Evolutionary conservation across 176 grass and related monocot species (phyloP), one percentile per base, ranked within the genome.

Genomic region (Hordeum marinum): DNA sequence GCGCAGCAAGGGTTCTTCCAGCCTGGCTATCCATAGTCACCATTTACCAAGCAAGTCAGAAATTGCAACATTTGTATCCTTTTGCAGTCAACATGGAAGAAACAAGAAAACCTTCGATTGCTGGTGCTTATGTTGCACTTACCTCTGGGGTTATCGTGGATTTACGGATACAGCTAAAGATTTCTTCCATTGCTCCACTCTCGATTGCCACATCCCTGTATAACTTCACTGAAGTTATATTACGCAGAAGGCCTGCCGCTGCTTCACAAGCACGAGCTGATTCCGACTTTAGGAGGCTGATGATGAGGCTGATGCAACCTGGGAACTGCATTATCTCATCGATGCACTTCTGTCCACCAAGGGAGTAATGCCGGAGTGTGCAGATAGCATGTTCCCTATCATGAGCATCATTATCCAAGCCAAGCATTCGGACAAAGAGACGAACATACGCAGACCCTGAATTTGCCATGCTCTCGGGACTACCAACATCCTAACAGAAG

Each of bases 371-470:
- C 83, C 71, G 88, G 27, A 94, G 85, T 64, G 87, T 94, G 72
- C 58, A 76, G 83, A 92, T 52, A 32, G 90, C 90, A 68, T 94
- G 90, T 58, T 94, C 85, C 68, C 93, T 88, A 63, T 94, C 93
- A 83, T 73, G 82, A 31, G 69, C 5, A 12, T 94, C 93, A 86
- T 94, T 94, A 66, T 94, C 93, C 90, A 92, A 79, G n/a, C 93
- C 90, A 88, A 94, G 90, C 90, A 90, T 90, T 69, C 87, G 85
- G 83, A 94, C 88, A 90, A 94, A 94, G 75, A 92, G 93, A 43
- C 93, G 87, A 85, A 94, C 64, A 25, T 90, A 94, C 9, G 85
- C 85, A 72, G 77, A 85, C 35, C 77, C 79, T 43, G 85, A 83
- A 68, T 24, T 88, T 8, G 43, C 18, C 7, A 34, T 32, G 23